Evolutionary conservation across 192 early-diverging fungal genomes (phyloP).

Genomic region (Piromyces sp.): DNA sequence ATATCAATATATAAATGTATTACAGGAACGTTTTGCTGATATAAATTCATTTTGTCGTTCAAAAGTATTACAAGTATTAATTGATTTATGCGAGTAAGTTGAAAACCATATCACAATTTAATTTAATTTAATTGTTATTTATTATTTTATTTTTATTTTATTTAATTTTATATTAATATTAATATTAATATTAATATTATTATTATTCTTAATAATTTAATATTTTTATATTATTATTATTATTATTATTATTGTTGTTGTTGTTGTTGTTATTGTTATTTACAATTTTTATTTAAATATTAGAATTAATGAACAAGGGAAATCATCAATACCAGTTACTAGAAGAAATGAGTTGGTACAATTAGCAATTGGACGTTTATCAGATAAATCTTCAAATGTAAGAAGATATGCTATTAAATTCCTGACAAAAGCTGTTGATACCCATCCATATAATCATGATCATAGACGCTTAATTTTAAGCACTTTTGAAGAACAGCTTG

Average conservation of each 20-base stretch:
- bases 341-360: constrained; percentile 43
- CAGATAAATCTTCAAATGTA: constrained; percentile 79
- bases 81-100: constrained; percentile 62
- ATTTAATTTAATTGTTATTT: too few species aligned
- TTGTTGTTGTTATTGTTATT: too few species aligned
- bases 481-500: constrained; percentile 48
- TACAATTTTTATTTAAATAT: constrained; percentile 37
- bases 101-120: too few species aligned
- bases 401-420: constrained; percentile 81
- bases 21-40: constrained; percentile 86
- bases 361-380: constrained; percentile 56
- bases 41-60: constrained; percentile 65
- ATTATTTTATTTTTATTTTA: too few species aligned
- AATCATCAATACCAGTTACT: constrained; percentile 28
- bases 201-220: too few species aligned
- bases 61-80: constrained; percentile 72
- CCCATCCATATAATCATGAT: constrained; percentile 78
- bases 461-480: constrained; percentile 56
- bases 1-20: constrained; percentile 70
- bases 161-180: too few species aligned
- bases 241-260: too few species aligned
- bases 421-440: constrained; percentile 58
- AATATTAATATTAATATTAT: too few species aligned
- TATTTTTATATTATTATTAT: too few species aligned
- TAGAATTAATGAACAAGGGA: constrained; percentile 12